phyloP scores from a whole-genome alignment of 495 filamentous ascomycete genomes.

The Podospora tetraspora region DNA sequence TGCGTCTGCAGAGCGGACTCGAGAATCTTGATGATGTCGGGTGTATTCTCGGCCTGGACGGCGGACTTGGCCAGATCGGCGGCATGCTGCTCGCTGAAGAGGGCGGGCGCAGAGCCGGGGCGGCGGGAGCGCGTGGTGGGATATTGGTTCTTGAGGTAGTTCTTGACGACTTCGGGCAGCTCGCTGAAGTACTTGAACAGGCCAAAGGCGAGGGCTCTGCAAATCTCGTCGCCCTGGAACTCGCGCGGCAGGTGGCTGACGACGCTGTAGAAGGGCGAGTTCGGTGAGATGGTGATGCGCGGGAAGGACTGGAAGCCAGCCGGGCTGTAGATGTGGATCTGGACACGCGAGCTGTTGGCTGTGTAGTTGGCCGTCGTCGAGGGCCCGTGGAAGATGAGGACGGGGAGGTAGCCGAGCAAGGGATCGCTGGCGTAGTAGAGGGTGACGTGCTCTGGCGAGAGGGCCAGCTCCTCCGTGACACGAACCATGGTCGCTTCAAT shows the following conservation, averaged over 20 bases:
- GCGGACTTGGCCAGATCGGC: conserved; percentile 82
- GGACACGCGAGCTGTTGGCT: conserved; percentile 82
- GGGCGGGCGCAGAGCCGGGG: conserved; percentile 53
- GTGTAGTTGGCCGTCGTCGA: conserved; percentile 79
- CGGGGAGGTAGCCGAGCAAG: conserved; percentile 62
- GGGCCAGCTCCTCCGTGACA: conserved; percentile 57
- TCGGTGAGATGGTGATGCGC: conserved; percentile 85
- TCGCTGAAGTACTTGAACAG: conserved; percentile 90
- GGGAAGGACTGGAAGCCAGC: conserved; percentile 84
- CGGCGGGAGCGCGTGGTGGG: conserved; percentile 44
- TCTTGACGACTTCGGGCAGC: conserved; percentile 70
- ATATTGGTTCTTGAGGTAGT: conserved; percentile 47
- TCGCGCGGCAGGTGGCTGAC: conserved; percentile 89
- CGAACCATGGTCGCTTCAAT: conserved; percentile 57
- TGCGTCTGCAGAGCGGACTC: conserved; percentile 68
- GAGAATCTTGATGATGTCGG: conserved; percentile 65
- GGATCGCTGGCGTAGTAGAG: conserved; percentile 79
- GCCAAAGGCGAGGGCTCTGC: conserved; percentile 82
- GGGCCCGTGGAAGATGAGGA: conserved; percentile 81
- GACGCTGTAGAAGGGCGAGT: conserved; percentile 88
- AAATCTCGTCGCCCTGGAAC: conserved; percentile 87
- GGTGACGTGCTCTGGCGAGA: conserved; percentile 69
- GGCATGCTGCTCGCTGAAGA: conserved; percentile 90
- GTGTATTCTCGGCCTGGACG: conserved; percentile 66
- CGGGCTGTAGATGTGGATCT: conserved; percentile 83